phyloP scores from a whole-genome alignment of 2,329 filamentous ascomycete genomes.

The Hypoxylon sp. region DNA sequence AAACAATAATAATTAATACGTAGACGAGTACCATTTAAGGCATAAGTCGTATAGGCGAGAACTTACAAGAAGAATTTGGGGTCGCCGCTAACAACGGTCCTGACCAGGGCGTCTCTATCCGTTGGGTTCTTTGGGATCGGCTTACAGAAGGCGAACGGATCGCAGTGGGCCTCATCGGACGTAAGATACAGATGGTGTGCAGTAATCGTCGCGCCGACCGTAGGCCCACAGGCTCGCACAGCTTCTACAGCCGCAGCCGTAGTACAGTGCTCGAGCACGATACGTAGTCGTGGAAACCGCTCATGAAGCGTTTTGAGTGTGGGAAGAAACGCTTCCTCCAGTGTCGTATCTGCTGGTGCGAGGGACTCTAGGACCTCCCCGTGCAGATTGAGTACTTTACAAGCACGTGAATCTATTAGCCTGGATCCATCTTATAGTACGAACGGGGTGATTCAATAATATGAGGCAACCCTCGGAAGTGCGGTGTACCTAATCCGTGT shows the following conservation, averaged over 20 bases:
- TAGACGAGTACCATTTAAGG: background rate
- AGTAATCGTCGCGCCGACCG: slow-evolving; percentile 85
- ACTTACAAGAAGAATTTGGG: slow-evolving; percentile 68
- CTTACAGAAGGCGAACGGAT: slow-evolving; percentile 79
- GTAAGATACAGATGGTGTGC: slow-evolving; percentile 88
- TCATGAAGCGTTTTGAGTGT: slow-evolving; percentile 80
- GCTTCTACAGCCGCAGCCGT: slow-evolving; percentile 85
- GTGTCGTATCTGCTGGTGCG: slow-evolving; percentile 63
- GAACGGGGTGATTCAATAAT: background rate
- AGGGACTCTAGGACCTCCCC: slow-evolving; percentile 77
- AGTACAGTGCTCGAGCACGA: slow-evolving; percentile 87
- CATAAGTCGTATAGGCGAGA: background rate
- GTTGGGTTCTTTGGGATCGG: slow-evolving; percentile 80
- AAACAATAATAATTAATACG: slow-evolving; percentile 22
- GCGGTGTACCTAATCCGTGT: slow-evolving; percentile 63
- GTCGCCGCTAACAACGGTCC: slow-evolving; percentile 62
- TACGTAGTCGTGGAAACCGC: slow-evolving; percentile 79
- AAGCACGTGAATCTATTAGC: slow-evolving; percentile 1
- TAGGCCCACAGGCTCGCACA: slow-evolving; percentile 81
- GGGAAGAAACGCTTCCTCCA: slow-evolving; percentile 78
- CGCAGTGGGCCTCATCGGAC: slow-evolving; percentile 77
- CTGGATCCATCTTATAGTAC: background rate
- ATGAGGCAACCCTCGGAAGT: background rate
- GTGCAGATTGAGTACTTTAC: slow-evolving; percentile 85
- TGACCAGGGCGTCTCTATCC: slow-evolving; percentile 70